Evolutionary conservation across 139 green algal species (phyloP).

Genomic region (Coccomyxa sp.): DNA sequence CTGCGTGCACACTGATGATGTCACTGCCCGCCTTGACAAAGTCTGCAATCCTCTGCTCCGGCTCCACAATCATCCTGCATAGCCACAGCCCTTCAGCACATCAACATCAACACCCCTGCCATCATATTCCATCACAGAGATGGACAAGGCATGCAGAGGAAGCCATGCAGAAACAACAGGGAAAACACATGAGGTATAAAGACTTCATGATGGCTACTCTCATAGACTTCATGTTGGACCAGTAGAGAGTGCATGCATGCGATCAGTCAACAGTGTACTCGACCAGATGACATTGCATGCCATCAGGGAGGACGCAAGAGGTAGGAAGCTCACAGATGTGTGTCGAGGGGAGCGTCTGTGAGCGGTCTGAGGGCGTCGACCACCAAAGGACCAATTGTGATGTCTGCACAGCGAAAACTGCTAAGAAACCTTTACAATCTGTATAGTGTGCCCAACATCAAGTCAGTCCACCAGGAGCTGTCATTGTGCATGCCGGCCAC

Average conservation of each 20-base stretch:
- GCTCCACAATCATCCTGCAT: slow-evolving; percentile 96
- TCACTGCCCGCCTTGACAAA: slow-evolving; percentile 96
- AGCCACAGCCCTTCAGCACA: neutral
- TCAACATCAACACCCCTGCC: neutral
- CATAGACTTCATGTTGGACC: too few species aligned
- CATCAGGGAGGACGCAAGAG: neutral
- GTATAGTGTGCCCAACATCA: neutral
- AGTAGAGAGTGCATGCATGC: too few species aligned
- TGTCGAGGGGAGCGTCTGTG: slow-evolving; percentile 93
- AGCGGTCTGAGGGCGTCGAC: slow-evolving; percentile 93
- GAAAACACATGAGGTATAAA: slow-evolving; percentile 14
- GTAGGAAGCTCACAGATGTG: slow-evolving; percentile 63
- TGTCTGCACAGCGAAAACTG: slow-evolving; percentile 50
- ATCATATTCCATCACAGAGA: neutral
- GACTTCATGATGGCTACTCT: neutral
- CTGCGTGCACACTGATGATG: slow-evolving; percentile 96
- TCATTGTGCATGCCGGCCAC: neutral
- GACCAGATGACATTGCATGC: too few species aligned
- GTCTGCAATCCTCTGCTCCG: slow-evolving; percentile 87
- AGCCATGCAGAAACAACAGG: neutral
- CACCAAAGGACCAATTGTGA: slow-evolving; percentile 97
- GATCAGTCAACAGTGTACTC: too few species aligned
- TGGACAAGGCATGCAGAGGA: neutral
- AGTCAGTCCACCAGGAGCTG: neutral
- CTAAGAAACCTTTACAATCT: neutral